Evolutionary conservation across 148 eudicot genomes (phyloP), one percentile per base, ranked within the genome.

Genomic region (Heliosperma pusillum): DNA sequence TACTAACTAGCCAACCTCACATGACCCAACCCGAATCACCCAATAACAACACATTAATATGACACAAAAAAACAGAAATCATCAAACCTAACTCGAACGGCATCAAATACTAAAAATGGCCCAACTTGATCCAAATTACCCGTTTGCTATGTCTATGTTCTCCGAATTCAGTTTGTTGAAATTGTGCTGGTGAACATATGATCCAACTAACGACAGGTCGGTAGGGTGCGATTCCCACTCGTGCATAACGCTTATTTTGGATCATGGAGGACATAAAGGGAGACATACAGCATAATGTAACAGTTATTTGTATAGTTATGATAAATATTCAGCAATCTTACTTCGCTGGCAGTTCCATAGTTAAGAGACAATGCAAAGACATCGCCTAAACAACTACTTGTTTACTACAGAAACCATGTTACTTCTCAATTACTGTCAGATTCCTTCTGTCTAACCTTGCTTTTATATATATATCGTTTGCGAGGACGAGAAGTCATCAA

Each of bases 321-420:
- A 36, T 36, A 7, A 63, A 61, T 26, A 25, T 15, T 63, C 36
- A 26, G n/a, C 26, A 36, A 22, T 65, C 45, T 15, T 64, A 22
- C 66, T 27, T 70, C 42, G 81, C 79, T 78, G 79, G 73, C 72
- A 65, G 67, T 36, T 36, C 42, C 42, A 36, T 10, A 36, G 42
- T 36, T 36, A 63, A 59, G 80, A 73, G 75, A 74, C 84, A 77
- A 36, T 26, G 63, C 56, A 45, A 36, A 79, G 68, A 73, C 77
- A 60, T 72, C 6, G 67, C 74, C 58, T 53, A 52, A 59, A 47
- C n/a, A 47, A 61, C 29, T 15, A 44, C 45, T 26, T 24, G 56
- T 66, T 45, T 57, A 60, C 33, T 16, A 45, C 33, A 21, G 61
- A 74, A 69, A 69, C 47, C 58, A 44, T 19, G 73, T 25, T 74